Conservation (phyloP, 2,329 filamentous ascomycete species). For the Nothophoma quercina region DNA sequence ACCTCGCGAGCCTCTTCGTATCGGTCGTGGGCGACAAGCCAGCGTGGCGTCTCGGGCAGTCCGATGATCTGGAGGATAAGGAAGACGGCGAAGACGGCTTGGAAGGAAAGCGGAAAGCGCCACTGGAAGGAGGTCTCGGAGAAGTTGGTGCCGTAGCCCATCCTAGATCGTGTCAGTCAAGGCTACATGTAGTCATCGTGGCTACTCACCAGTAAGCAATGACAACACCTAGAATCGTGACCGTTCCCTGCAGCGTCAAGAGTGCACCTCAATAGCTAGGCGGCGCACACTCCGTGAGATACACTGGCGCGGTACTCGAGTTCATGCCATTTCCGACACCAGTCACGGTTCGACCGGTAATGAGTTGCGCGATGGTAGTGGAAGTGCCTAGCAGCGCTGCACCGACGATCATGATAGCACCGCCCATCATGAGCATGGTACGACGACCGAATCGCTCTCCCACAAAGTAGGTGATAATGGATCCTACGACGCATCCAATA, state of each 20-base stretch:
- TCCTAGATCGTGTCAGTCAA: conserved; percentile 5
- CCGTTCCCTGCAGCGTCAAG: conserved; percentile 59
- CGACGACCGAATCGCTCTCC: conserved; percentile 36
- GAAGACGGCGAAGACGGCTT: conserved; percentile 53
- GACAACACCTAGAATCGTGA: conserved; percentile 57
- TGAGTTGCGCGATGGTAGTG: conserved; percentile 32
- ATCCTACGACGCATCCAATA: conserved; percentile 37
- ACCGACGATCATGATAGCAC: conserved; percentile 37
- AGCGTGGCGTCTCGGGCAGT: conserved; percentile 55
- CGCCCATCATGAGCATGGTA: conserved; percentile 34
- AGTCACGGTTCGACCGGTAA: conserved; percentile 47
- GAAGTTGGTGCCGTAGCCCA: conserved; percentile 19
- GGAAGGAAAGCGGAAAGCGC: conserved; percentile 57
- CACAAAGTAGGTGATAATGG: conserved; percentile 32
- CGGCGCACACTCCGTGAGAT: conserved; percentile 17
- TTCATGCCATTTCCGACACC: conserved; percentile 46
- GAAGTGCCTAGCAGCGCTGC: conserved; percentile 30
- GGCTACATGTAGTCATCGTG: background rate
- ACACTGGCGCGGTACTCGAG: conserved; percentile 14
- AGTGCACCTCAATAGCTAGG: conserved; percentile 52
- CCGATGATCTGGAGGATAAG: conserved; percentile 54
- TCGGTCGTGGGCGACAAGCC: conserved; percentile 54
- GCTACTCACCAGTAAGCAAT: conserved; percentile 55
- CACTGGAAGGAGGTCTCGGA: conserved; percentile 35
- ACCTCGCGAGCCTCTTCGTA: conserved; percentile 56